Evolutionary conservation across 2,329 filamentous ascomycete genomes (phyloP).

Genomic region (Penicillium sp.): DNA sequence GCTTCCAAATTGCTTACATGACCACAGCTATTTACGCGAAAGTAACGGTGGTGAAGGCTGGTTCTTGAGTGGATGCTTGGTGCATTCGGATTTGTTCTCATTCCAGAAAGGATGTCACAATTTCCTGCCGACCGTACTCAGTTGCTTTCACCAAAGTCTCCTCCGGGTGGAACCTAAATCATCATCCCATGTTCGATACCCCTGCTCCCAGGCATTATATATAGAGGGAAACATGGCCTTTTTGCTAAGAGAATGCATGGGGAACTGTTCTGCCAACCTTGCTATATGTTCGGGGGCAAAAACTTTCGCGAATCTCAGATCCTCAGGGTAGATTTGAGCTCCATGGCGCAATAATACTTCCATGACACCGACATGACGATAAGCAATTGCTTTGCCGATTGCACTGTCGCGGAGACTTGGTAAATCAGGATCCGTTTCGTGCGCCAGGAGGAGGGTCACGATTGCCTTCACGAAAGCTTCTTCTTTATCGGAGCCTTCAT

Average conservation of each 20-base stretch:
- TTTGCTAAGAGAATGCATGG: not conserved
- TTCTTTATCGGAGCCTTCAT: not conserved
- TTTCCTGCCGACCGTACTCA: no score
- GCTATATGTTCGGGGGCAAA: not conserved
- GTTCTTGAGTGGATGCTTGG: no score
- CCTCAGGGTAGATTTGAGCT: not conserved
- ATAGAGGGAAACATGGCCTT: not conserved
- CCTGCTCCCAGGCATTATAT: not conserved
- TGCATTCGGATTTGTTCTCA: no score
- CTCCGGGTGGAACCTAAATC: not conserved
- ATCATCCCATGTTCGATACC: not conserved
- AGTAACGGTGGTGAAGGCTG: no score
- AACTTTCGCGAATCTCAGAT: not conserved
- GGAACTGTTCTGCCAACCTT: not conserved
- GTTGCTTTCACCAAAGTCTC: not conserved
- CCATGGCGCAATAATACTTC: not conserved
- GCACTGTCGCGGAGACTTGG: not conserved
- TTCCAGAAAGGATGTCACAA: no score
- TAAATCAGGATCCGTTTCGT: no score
- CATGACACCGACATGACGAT: not conserved
- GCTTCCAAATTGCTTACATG: no score
- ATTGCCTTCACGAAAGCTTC: not conserved
- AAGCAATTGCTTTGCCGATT: not conserved
- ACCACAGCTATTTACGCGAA: no score
- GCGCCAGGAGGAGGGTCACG: not conserved